These are phyloP conservation scores for Pseudogymnoascus sp. DNA, from an alignment of 2,329 filamentous ascomycete genomes.

Conservation along the genomic window DNA sequence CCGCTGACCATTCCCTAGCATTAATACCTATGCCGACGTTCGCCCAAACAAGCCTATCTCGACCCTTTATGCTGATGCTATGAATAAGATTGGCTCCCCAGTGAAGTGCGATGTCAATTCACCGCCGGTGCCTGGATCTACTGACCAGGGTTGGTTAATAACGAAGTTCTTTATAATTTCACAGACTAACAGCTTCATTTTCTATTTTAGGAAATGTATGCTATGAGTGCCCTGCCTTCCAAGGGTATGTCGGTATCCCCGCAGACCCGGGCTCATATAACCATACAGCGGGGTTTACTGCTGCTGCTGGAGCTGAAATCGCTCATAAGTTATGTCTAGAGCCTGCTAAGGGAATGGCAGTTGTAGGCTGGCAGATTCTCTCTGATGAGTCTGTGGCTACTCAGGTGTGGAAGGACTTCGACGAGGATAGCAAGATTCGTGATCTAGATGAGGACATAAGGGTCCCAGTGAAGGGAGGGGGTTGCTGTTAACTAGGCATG, in stretches of 20 bases:
- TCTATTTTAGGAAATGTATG: slow-evolving; percentile 10
- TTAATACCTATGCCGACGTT: slow-evolving; percentile 7
- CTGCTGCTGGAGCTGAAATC: slow-evolving; percentile 3
- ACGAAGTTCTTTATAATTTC: background rate
- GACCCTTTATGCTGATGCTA: background rate
- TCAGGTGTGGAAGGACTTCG: slow-evolving; percentile 9
- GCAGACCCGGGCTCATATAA: slow-evolving; percentile 8
- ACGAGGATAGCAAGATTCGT: background rate
- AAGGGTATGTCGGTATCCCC: slow-evolving; percentile 10
- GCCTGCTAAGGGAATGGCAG: slow-evolving; percentile 10
- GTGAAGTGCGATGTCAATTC: background rate
- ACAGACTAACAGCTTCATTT: background rate
- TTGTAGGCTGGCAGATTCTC: slow-evolving; percentile 6
- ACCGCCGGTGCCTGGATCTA: slow-evolving; percentile 8
- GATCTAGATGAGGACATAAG: background rate
- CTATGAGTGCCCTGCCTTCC: slow-evolving; percentile 13
- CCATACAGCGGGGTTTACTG: slow-evolving; percentile 6
- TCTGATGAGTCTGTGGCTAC: slow-evolving; percentile 8
- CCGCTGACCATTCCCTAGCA: background rate
- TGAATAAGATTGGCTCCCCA: background rate
- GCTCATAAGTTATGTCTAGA: slow-evolving; percentile 6
- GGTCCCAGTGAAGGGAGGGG: background rate
- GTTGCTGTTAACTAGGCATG: background rate
- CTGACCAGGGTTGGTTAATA: slow-evolving; percentile 10
- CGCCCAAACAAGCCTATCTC: slow-evolving; percentile 3